phyloP scores from a whole-genome alignment of 2,329 filamentous ascomycete species.

The Penicillium sp. region DNA sequence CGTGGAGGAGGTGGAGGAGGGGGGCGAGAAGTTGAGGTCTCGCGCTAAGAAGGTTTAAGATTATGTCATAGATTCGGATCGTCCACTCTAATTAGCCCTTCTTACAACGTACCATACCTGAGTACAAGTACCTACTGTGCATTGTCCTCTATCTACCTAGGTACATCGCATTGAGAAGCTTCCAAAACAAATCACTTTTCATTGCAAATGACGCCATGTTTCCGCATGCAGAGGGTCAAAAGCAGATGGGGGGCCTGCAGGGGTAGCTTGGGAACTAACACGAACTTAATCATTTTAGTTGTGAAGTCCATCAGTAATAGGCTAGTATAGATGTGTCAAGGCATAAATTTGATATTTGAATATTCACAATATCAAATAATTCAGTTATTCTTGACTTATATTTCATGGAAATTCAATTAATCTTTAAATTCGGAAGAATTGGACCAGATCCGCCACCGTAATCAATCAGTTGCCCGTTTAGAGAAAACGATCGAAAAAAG shows the following conservation, averaged over 20 bases:
- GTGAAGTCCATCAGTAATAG: neutral
- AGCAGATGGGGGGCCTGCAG: conserved; percentile 18
- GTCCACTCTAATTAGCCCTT: no score
- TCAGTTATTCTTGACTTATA: no score
- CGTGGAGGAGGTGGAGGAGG: neutral
- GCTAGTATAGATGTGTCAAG: no score
- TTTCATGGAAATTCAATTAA: neutral
- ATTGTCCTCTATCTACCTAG: no score
- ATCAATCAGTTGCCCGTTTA: conserved; percentile 3
- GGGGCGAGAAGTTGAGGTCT: no score
- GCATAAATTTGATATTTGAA: neutral
- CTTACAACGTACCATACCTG: no score
- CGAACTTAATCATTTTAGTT: conserved; percentile 14
- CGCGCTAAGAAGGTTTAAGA: neutral
- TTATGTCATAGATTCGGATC: conserved; percentile 8
- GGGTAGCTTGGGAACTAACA: conserved; percentile 23
- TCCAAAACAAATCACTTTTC: neutral
- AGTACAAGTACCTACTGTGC: no score
- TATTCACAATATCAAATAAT: neutral
- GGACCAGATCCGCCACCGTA: conserved; percentile 6
- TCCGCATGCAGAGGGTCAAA: conserved; percentile 16
- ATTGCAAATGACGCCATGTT: conserved; percentile 14
- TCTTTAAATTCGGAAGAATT: neutral
- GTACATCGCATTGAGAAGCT: neutral
- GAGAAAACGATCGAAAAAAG: neutral